These are phyloP conservation scores for Dactylellina parvicollis DNA, from an alignment of 2,329 filamentous ascomycete species.

Conservation along the genomic window DNA sequence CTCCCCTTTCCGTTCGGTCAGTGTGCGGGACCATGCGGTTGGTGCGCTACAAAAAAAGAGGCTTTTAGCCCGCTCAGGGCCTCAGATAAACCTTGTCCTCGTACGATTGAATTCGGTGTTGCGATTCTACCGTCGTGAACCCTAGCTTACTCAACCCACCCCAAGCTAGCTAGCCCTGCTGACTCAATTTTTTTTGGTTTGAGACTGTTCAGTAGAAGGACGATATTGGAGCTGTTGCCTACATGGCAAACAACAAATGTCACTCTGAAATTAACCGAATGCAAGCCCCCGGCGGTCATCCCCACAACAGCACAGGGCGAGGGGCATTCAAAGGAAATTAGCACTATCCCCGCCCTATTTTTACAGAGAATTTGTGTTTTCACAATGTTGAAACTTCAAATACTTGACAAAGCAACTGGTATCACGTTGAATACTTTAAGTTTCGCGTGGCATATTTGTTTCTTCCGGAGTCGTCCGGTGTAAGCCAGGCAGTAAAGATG, in stretches of 20 bases:
- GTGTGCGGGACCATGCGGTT: conserved; percentile 13
- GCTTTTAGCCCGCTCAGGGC: conserved; percentile 42
- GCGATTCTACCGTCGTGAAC: conserved; percentile 14
- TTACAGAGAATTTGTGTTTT: conserved; percentile 48
- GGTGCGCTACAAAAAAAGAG: conserved; percentile 37
- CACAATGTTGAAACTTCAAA: conserved; percentile 20
- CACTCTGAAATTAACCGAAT: conserved; percentile 43
- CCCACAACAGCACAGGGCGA: conserved; percentile 29
- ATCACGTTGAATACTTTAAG: conserved; percentile 30
- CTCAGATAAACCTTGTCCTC: conserved; percentile 37
- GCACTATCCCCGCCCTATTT: conserved; percentile 33
- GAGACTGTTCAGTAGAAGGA: background rate
- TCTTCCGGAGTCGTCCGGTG: conserved; percentile 17
- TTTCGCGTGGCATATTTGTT: conserved; percentile 5
- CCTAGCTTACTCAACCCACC: conserved; percentile 37
- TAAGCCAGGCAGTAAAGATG: conserved; percentile 8
- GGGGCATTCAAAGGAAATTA: conserved; percentile 16
- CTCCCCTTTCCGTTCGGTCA: conserved; percentile 1
- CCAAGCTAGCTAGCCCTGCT: conserved; percentile 6
- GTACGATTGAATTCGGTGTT: conserved; percentile 25
- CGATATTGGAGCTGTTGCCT: conserved; percentile 2
- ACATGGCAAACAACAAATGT: conserved; percentile 15
- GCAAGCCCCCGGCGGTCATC: conserved; percentile 21
- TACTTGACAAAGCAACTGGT: conserved; percentile 31
- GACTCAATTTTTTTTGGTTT: background rate